Percentiles rank a stretch among this genome's conserved stretches.
These are phyloP conservation scores for Gremmenia infestans DNA, from an alignment of 2,329 filamentous ascomycete genomes.

Conservation along the genomic window DNA sequence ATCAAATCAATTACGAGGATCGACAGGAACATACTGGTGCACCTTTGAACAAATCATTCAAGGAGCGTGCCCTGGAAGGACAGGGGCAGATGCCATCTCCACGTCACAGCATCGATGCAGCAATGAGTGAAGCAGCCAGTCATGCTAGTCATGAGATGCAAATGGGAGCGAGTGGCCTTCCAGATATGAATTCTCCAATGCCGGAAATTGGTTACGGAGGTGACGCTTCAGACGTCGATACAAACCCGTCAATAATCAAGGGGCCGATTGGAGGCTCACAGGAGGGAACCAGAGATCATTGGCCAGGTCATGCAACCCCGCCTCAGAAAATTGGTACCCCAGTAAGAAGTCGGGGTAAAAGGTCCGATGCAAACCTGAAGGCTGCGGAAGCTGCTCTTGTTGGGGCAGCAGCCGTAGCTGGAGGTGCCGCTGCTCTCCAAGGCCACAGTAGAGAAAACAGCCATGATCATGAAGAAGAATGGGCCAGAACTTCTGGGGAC, in stretches of 20 bases:
- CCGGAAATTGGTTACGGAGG: slow-evolving; percentile 68
- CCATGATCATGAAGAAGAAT: slow-evolving; percentile 59
- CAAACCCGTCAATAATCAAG: slow-evolving; percentile 79
- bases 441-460: slow-evolving; percentile 49
- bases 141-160: slow-evolving; percentile 39
- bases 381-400: slow-evolving; percentile 32
- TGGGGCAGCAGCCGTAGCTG: slow-evolving; percentile 50
- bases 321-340: slow-evolving; percentile 23
- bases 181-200: slow-evolving; percentile 64
- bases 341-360: slow-evolving; percentile 4
- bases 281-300: slow-evolving; percentile 38
- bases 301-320: slow-evolving; percentile 53
- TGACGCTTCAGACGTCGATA: slow-evolving; percentile 63
- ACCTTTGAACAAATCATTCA: slow-evolving; percentile 59
- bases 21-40: slow-evolving; percentile 39
- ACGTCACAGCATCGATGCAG: slow-evolving; percentile 53
- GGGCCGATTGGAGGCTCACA: slow-evolving; percentile 54
- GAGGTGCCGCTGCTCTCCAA: slow-evolving; percentile 47
- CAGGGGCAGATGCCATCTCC: slow-evolving; percentile 50
- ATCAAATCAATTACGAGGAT: slow-evolving; percentile 26
- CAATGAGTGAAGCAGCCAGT: slow-evolving; percentile 41
- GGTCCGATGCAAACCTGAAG: slow-evolving; percentile 26
- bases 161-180: slow-evolving; percentile 66
- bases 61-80: slow-evolving; percentile 56
- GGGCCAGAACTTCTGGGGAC: slow-evolving; percentile 57